These are phyloP conservation scores for Pleodorina starrii DNA, from an alignment of 139 green algal genomes.

Conservation along the genomic window DNA sequence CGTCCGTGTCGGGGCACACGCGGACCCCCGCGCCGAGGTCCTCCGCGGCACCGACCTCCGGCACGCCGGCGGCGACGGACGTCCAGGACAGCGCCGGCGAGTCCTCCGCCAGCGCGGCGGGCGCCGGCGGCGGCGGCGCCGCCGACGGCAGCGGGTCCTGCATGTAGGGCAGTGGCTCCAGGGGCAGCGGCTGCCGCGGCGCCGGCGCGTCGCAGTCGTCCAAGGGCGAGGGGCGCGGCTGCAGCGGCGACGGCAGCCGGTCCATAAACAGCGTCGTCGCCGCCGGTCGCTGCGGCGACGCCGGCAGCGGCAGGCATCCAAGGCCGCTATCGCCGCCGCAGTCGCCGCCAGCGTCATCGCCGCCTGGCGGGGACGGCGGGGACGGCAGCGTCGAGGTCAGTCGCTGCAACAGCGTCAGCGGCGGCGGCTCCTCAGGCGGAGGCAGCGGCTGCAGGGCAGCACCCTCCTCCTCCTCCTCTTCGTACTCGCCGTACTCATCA, in stretches of 20 bases:
- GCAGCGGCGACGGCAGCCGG: background rate
- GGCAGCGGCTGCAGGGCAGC: background rate
- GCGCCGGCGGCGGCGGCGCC: background rate
- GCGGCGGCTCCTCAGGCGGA: background rate
- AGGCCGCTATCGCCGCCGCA: too few species aligned
- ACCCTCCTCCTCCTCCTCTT: background rate
- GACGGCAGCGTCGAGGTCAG: background rate
- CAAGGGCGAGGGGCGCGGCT: background rate
- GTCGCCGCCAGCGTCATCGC: too few species aligned
- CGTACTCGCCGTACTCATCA: background rate
- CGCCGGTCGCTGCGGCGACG: background rate
- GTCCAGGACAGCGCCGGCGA: background rate
- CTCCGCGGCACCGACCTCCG: background rate
- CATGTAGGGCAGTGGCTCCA: conserved; percentile 11
- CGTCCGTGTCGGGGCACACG: background rate
- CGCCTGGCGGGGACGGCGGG: background rate
- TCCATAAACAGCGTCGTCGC: background rate
- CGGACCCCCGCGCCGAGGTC: background rate
- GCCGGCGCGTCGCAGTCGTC: background rate
- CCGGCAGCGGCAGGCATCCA: too few species aligned
- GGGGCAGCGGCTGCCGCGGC: background rate
- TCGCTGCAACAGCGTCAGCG: too few species aligned
- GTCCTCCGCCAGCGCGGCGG: background rate
- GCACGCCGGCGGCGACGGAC: background rate
- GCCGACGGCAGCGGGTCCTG: background rate